Percentiles rank a stretch among this genome's conserved stretches.
phyloP scores from a whole-genome alignment of 768 basidiomycete species.

The Amylocystis lapponica region DNA sequence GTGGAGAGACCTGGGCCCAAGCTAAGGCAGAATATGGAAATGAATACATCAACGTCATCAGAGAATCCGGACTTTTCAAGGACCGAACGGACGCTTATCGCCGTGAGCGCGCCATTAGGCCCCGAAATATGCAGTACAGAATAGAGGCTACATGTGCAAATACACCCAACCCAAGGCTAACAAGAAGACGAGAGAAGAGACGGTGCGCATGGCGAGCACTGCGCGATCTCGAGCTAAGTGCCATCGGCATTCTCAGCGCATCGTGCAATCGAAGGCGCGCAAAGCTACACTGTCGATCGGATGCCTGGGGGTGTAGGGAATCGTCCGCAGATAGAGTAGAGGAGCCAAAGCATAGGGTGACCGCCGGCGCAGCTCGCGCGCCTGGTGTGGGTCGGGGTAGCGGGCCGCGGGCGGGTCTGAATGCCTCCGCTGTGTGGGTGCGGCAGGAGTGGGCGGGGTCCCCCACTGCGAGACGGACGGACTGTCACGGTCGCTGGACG shows the following conservation, averaged over 20 bases:
- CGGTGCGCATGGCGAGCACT: too few relatives aligned
- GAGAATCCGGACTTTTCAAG: too few relatives aligned
- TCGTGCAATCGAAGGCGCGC: constrained; percentile 28
- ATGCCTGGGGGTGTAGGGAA: constrained; percentile 58
- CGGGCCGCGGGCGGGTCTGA: constrained; percentile 2
- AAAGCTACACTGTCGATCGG: constrained; percentile 67
- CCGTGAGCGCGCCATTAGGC: too few relatives aligned
- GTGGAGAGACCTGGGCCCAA: too few relatives aligned
- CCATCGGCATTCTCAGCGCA: constrained; percentile 8
- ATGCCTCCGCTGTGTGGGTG: not conserved
- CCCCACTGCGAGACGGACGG: not conserved
- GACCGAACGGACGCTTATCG: too few relatives aligned
- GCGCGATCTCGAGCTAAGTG: too few relatives aligned
- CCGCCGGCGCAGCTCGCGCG: constrained; percentile 12
- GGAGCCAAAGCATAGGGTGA: constrained; percentile 43
- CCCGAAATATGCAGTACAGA: too few relatives aligned
- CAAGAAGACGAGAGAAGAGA: too few relatives aligned
- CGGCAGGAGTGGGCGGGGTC: not conserved
- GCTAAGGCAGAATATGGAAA: too few relatives aligned
- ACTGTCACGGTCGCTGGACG: constrained; percentile 1
- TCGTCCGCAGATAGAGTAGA: constrained; percentile 54
- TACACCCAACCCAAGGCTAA: too few relatives aligned
- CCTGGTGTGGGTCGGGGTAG: constrained; percentile 11
- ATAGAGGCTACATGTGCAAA: too few relatives aligned
- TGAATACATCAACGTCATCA: too few relatives aligned